Conservation (phyloP, 1,284 basidiomycete genomes). For the Austropuccinia psidii region DNA sequence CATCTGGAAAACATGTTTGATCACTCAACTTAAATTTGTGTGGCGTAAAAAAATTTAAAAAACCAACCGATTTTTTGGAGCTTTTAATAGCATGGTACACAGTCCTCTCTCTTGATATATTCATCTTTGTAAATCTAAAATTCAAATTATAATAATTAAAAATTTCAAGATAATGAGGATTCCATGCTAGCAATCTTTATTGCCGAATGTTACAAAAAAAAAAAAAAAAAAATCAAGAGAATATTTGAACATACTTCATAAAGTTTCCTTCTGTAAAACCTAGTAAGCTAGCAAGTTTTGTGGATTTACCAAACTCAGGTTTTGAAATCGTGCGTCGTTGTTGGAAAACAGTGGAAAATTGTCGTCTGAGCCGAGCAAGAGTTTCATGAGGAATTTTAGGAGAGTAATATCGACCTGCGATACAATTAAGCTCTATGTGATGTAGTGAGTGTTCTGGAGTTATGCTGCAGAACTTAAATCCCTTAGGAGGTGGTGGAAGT, state of each 20-base stretch:
- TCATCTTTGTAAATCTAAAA: not conserved
- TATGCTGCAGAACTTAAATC: conserved; percentile 13
- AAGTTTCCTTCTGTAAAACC: conserved; percentile 12
- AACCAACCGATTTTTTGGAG: not conserved
- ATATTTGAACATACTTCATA: conserved; percentile 13
- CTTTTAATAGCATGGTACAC: not conserved
- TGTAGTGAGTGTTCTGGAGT: not conserved
- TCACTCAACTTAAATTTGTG: not conserved
- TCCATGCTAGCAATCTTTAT: too few species aligned
- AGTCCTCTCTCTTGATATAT: not conserved
- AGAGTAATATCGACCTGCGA: conserved; percentile 34
- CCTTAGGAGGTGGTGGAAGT: conserved; percentile 11
- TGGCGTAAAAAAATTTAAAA: not conserved
- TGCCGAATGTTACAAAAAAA: not conserved
- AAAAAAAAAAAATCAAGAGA: not conserved
- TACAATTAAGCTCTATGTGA: conserved; percentile 21
- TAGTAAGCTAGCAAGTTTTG: conserved; percentile 1
- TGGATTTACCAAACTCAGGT: not conserved
- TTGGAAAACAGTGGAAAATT: not conserved
- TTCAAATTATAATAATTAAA: too few species aligned
- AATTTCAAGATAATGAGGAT: too few species aligned
- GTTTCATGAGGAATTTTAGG: not conserved
- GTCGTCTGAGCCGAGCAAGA: not conserved
- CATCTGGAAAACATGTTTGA: not conserved
- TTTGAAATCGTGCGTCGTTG: not conserved